Base-by-base conservation (phyloP, 2,329 filamentous ascomycete species). In the Cladophialophora yegresii region DNA sequence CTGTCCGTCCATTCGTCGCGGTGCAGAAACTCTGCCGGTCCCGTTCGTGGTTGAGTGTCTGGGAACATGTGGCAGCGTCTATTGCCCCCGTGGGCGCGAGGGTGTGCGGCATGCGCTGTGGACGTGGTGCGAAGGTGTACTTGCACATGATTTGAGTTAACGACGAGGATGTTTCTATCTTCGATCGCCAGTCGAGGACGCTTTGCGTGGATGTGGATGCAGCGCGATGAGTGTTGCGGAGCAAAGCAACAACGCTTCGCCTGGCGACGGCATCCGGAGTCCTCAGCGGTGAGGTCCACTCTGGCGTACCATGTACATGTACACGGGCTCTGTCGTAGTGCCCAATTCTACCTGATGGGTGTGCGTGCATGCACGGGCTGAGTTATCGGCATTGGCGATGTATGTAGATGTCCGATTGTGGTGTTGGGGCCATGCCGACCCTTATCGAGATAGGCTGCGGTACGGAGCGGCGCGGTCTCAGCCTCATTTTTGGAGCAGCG, bases 381-480 rank as follows among this genome's bases (percentile, higher is more conserved):
- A 6, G 6, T 43, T 43, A 43, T 43, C 36, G 36, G 36, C n/a
- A n/a, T 43, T 16, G 36, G 36, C 36, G 36, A 8, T 43, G 36
- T 16, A 43, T 43, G 36, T 7, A 43, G 36, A 6, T n/a, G 7
- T 4, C 5, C 7, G 47, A 12, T 8, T 28, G 12, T 54, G 16
- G 20, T 54, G 51, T 28, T 28, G n/a, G 50, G 28, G 28, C 28
- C 30, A 33, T 47, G n/a, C 43, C 20, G 2, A 45, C 16, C 63
- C 59, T 32, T 33, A 62, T 62, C 30, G 58, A 65, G 63, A 43
- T 58, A 58, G 56, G 59, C 54, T 49, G 54, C 58, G 58, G 63
- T 65, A 59, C 63, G 63, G 59, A 62, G 63, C 63, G 63, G 43
- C 26, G 45, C 40, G 43, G 54, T 54, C 45, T 54, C 58, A 65